These are phyloP conservation scores for Russula vinacea DNA, from an alignment of 768 basidiomycete genomes.

Conservation along the genomic window DNA sequence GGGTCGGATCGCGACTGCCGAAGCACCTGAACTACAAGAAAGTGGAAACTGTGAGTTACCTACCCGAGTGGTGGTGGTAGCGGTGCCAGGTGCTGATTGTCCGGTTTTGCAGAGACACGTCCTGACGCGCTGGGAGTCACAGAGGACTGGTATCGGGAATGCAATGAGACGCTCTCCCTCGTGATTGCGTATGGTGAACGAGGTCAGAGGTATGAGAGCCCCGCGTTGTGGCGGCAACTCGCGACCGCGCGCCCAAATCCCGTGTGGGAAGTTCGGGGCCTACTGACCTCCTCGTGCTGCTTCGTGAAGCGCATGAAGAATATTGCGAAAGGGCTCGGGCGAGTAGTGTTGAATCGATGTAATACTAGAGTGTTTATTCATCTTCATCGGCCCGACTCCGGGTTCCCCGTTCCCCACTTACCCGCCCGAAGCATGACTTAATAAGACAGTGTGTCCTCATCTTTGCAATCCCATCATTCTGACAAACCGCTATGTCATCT, in stretches of 20 bases:
- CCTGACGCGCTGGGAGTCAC: constrained; percentile 18
- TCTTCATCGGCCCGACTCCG: no score
- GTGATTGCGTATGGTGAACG: constrained; percentile 20
- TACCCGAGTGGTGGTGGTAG: no score
- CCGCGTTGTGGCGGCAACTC: constrained; percentile 18
- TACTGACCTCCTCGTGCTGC: constrained; percentile 16
- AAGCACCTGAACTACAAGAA: constrained; percentile 13
- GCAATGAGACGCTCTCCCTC: constrained; percentile 24
- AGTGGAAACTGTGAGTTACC: constrained; percentile 16
- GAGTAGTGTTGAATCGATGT: neutral
- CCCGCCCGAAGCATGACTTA: no score
- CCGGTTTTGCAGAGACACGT: constrained; percentile 8
- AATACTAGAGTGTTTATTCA: no score
- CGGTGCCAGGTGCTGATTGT: constrained; percentile 2
- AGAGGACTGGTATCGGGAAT: constrained; percentile 24
- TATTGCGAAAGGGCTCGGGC: constrained; percentile 16
- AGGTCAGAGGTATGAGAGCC: constrained; percentile 17
- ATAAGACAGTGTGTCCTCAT: no score
- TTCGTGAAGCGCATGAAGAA: constrained; percentile 19
- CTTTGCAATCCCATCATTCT: no score
- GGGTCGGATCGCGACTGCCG: constrained; percentile 15
- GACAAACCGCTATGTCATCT: no score
- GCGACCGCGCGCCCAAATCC: constrained; percentile 22
- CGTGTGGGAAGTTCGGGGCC: constrained; percentile 6
- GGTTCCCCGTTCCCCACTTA: no score